Base-by-base conservation (phyloP, 495 filamentous ascomycete genomes). In the Neurospora sp. region DNA sequence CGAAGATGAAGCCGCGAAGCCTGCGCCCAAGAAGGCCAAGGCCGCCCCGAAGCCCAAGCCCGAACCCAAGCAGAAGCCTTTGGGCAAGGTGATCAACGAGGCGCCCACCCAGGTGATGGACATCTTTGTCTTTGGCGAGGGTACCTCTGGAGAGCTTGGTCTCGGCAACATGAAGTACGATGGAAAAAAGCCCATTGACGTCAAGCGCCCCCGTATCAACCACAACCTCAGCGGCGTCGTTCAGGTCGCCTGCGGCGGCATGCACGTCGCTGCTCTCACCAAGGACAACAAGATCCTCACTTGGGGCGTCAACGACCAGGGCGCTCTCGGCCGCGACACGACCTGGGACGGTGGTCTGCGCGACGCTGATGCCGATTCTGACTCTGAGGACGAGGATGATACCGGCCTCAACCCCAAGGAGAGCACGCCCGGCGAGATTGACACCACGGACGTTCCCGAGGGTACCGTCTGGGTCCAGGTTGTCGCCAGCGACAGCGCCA, bases 261-360 rank as follows among this genome's bases (percentile, higher is more conserved):
- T 93, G 87, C 91, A 93, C 74, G 83, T 78, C 38, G 82, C 87
- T 22, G 89, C 86, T 2, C 82, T 92, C 4, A 91, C 90, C 20
- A 81, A 85, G 35, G 87, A 91, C 76, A 90, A 90, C 80, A 85
- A 85, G 77, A 89, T 92, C 71, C 80, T 89, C 39, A 90, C 89
- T 2, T 92, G 90, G 90, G 90, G 90, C 74, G 89, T 91, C 70
- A 92, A 92, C 74, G 88, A 91, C 77, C 83, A 91, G 70, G 87
- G 87, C 70, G 89, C 90, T 22, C 84, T 92, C 68, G 90, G 90
- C 22, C 85, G 90, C 71, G 86, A 89, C 75, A 90, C 90, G 3
- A 82, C 79, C 39, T 86, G 85, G 80, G 76, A 79, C 2, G 82
- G 80, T 39, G 89, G 89, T 42, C 83, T 92, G 73, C 88, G 86